A percentile compares a stretch with the other conserved stretches of the same genome.
Evolutionary conservation across 805 yeast genomes (phyloP).

Genomic region (Pichia nakasei): DNA sequence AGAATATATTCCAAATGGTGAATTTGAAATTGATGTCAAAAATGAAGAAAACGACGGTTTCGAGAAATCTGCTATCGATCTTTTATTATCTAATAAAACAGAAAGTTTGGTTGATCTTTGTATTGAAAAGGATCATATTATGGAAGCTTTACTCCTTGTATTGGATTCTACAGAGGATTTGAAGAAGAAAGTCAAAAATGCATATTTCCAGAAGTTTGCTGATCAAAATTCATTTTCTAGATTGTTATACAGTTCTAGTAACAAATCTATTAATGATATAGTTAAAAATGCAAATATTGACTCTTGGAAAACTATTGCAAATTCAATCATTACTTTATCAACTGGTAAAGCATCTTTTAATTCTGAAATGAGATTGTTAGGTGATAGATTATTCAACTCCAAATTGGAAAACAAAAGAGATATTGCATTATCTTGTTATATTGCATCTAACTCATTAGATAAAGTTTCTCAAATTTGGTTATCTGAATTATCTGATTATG

Average conservation of each 20-base stretch:
- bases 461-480: conserved; percentile 80
- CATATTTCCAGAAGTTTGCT: conserved; percentile 57
- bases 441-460: conserved; percentile 75
- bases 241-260: conserved; percentile 56
- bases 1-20: conserved; percentile 42
- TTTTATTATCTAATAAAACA: conserved; percentile 53
- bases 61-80: conserved; percentile 39
- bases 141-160: conserved; percentile 80
- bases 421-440: conserved; percentile 67
- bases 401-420: conserved; percentile 41
- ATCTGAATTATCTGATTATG: conserved; percentile 46
- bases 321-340: conserved; percentile 50
- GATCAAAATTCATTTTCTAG: conserved; percentile 54
- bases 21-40: conserved; percentile 32
- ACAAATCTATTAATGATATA: conserved; percentile 50
- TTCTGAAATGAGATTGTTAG: conserved; percentile 52
- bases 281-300: conserved; percentile 65
- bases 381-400: conserved; percentile 59
- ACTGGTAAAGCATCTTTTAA: conserved; percentile 39
- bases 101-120: conserved; percentile 61
- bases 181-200: conserved; percentile 60
- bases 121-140: conserved; percentile 49
- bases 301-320: conserved; percentile 80
- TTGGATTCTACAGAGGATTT: conserved; percentile 53
- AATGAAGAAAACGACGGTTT: conserved; percentile 21